Base-by-base conservation (phyloP, 257 asterid genomes). In the Solanum clarkiae region DNA sequence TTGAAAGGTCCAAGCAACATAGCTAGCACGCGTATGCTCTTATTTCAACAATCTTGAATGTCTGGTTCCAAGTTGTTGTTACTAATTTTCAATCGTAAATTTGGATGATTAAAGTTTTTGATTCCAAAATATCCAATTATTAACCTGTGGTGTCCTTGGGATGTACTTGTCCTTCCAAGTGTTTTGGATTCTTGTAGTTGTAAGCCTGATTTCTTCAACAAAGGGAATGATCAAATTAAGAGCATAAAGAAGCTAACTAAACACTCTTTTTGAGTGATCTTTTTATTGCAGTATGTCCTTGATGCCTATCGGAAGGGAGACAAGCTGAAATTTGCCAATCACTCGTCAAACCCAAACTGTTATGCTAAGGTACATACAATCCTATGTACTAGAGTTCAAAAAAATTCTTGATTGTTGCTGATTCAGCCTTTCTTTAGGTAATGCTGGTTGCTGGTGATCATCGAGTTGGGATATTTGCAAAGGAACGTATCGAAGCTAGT, bases 221-320 rank as follows among this genome's bases (percentile, higher is more conserved):
- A 13, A 77, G 42, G 45, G 16, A 77, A 77, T 32, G 10, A 47
- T 74, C n/a, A 74, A 74, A 47, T 12, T 49, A 12, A 47, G 13
- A 49, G 51, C 62, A 49, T 8, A 49, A 14, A 47, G 45, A 24
- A 15, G 12, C n/a, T 16, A 77, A 75, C 22, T 24, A 22, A 74
- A 47, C 59, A 53, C 40, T 74, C 81, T 42, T 22, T n/a, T 20
- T 20, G 32, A 44, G 56, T 70, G 53, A 81, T 75, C 42, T 53
- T 10, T 65, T 84, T 82, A 86, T 85, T 89, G 86, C 95, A 95
- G 99, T 97, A 88, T 77, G 99, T 97, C 71, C 97, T 97, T 45
- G 99, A 97, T 85, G 99, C 99, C 32, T 93, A 87, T 90, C 97
- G 98, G 87, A 94, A 95, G 91, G 99, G 99, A 74, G 97, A 95